Base-by-base conservation (phyloP, 75 land plant genomes). In the Ceratopteris richardii region DNA sequence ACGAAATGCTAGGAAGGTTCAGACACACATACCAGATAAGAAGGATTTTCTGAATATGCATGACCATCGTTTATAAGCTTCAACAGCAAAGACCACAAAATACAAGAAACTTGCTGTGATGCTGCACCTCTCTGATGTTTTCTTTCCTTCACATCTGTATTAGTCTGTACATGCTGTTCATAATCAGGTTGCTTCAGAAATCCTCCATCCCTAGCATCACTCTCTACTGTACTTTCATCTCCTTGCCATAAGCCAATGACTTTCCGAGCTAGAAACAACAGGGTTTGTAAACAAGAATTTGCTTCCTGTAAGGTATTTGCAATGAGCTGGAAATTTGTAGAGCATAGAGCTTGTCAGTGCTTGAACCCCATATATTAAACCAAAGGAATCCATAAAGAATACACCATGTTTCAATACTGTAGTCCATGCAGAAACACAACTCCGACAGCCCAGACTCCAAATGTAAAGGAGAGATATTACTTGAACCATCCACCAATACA, bases 281-380 rank as follows among this genome's bases (percentile, higher is more conserved):
- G 28, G 26, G 63, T 66, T 31, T 37, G 67, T 21, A 62, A 48
- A 19, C 42, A 54, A 27, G 54, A 56, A 11, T 31, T 25, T 18
- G 53, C 41, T 52, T 62, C 41, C 20, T 40, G 33, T 7, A 69
- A 31, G 2, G 57, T 56, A 39, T 66, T 51, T 16, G 22, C 29
- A 16, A 69, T 54, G 40, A 69, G 61, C 71, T 61, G 71, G 44
- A 54, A 60, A 20, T n/a, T n/a, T n/a, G n/a, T n/a, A n/a, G n/a
- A n/a, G n/a, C n/a, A n/a, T n/a, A n/a, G n/a, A n/a, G n/a, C n/a
- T n/a, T n/a, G n/a, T n/a, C n/a, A n/a, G n/a, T n/a, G n/a, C n/a
- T n/a, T n/a, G n/a, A n/a, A n/a, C n/a, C n/a, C n/a, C n/a, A n/a
- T n/a, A n/a, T n/a, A n/a, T n/a, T n/a, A n/a, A n/a, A n/a, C n/a